Conservation (phyloP, 306 rosid genomes). For the Vigna unguiculata region DNA sequence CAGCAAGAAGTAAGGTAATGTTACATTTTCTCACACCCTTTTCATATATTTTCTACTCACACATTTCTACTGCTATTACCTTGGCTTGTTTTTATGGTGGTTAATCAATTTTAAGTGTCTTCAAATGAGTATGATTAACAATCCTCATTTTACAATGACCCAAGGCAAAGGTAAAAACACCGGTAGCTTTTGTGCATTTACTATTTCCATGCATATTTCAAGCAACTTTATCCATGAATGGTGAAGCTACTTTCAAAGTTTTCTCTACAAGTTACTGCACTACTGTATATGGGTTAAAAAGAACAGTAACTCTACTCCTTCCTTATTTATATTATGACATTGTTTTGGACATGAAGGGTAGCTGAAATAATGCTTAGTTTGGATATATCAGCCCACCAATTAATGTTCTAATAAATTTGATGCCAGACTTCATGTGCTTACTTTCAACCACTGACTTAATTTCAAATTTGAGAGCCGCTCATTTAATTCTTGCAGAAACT, state of each 20-base stretch:
- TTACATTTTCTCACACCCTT: neutral
- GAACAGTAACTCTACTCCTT: neutral
- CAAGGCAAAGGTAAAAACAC: conserved; percentile 28
- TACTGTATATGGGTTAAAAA: neutral
- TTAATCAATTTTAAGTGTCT: too few relatives aligned
- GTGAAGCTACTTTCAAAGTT: conserved; percentile 21
- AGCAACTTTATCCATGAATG: conserved; percentile 2
- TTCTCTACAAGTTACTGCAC: conserved; percentile 17
- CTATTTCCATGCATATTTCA: conserved; percentile 28
- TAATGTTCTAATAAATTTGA: conserved; percentile 48
- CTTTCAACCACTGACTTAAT: conserved; percentile 39
- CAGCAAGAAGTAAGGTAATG: conserved; percentile 87
- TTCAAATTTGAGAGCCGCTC: conserved; percentile 44
- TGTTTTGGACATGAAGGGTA: conserved; percentile 41
- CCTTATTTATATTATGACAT: conserved; percentile 22
- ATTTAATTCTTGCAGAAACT: conserved; percentile 33
- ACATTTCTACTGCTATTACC: too few relatives aligned
- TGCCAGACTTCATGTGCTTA: conserved; percentile 45
- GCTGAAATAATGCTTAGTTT: conserved; percentile 47
- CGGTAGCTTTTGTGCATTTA: conserved; percentile 31
- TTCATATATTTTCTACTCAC: neutral
- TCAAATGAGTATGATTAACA: too few relatives aligned
- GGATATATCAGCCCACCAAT: conserved; percentile 37
- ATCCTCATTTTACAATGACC: conserved; percentile 23
- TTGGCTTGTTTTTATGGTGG: too few relatives aligned